Conservation (phyloP, 2,329 filamentous ascomycete species). For the Thermothelomyces thermophilus region DNA sequence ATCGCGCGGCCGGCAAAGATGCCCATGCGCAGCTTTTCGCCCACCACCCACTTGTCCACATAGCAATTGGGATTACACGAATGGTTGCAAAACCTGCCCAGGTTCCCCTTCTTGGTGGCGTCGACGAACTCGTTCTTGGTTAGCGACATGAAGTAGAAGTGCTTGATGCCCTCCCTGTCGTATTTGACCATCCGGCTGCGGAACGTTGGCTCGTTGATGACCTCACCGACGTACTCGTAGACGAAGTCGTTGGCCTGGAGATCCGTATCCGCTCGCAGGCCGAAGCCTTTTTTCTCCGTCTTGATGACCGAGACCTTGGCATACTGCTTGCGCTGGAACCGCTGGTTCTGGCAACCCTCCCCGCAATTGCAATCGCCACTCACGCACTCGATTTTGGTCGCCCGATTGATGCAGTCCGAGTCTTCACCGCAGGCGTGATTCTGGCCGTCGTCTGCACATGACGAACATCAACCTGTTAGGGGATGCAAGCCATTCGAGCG, state of each 20-base stretch:
- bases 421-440: constrained; percentile 93
- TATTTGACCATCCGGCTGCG: constrained; percentile 87
- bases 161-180: constrained; percentile 92
- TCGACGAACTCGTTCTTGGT: constrained; percentile 96
- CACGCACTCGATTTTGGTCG: constrained; percentile 95
- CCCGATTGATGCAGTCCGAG: constrained; percentile 96
- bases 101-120: constrained; percentile 91
- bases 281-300: constrained; percentile 96
- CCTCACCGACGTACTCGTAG: constrained; percentile 97
- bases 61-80: constrained; percentile 99
- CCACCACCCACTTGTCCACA: constrained; percentile 99
- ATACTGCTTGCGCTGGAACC: constrained; percentile 86
- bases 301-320: constrained; percentile 92
- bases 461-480: constrained; percentile 15
- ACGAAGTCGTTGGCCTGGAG: constrained; percentile 84
- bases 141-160: constrained; percentile 99
- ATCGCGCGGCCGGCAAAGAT: constrained; percentile 89
- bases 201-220: constrained; percentile 89
- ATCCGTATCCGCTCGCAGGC: constrained; percentile 72
- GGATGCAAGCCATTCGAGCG: constrained; percentile 4
- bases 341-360: constrained; percentile 82
- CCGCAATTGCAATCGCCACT: constrained; percentile 80
- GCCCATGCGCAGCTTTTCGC: constrained; percentile 95
- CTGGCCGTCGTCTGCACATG: constrained; percentile 45
- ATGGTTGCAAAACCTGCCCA: constrained; percentile 97